Conservation (phyloP, 495 filamentous ascomycete species). For the Pseudoneurospora amorphoporcata region DNA sequence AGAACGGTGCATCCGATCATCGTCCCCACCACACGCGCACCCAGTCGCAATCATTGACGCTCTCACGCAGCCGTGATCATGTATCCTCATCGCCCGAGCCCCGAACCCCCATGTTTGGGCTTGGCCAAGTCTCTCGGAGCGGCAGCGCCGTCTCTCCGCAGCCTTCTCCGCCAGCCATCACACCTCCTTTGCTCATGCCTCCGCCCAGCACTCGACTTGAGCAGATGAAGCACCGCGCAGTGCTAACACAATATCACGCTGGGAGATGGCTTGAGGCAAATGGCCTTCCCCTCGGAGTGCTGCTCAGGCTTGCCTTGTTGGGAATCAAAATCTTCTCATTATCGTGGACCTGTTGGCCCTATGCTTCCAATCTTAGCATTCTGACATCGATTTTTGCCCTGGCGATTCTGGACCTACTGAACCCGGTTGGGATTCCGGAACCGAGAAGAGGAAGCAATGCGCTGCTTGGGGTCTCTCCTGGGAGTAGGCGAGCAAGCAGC, state of each 20-base stretch:
- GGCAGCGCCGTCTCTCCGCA: slow-evolving; percentile 15
- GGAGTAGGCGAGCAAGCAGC: background rate
- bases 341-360: slow-evolving; percentile 35
- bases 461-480: background rate
- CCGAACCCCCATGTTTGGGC: slow-evolving; percentile 9
- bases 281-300: slow-evolving; percentile 12
- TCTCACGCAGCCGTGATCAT: slow-evolving; percentile 27
- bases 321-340: slow-evolving; percentile 31
- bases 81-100: slow-evolving; percentile 20
- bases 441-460: slow-evolving; percentile 1
- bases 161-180: slow-evolving; percentile 19
- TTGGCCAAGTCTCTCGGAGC: slow-evolving; percentile 1
- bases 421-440: slow-evolving; percentile 5
- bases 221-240: slow-evolving; percentile 24
- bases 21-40: slow-evolving; percentile 15
- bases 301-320: slow-evolving; percentile 26
- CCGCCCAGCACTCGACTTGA: slow-evolving; percentile 39
- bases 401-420: slow-evolving; percentile 30
- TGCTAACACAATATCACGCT: slow-evolving; percentile 21
- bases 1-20: background rate
- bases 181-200: slow-evolving; percentile 47
- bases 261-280: slow-evolving; percentile 12
- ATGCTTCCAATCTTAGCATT: slow-evolving; percentile 24
- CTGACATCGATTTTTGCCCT: slow-evolving; percentile 25
- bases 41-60: slow-evolving; percentile 18